Percentiles rank a stretch among this genome's conserved stretches.
Conservation (phyloP, 176 grass and related monocot genomes). For the Chloris gayana region DNA sequence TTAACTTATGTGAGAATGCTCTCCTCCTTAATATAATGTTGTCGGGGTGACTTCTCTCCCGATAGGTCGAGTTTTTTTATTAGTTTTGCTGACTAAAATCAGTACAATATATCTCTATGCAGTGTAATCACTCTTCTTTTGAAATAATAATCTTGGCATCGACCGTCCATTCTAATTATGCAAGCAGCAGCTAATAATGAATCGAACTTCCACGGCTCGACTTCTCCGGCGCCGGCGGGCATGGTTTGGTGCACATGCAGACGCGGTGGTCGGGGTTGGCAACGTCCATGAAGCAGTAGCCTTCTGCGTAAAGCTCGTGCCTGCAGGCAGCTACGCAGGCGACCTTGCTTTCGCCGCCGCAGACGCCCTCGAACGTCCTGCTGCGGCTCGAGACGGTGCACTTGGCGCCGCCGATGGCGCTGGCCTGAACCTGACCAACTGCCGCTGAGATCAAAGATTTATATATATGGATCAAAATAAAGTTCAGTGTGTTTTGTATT, state of each 20-base stretch:
- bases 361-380: background rate
- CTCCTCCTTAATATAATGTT: too few species aligned
- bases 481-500: too few species aligned
- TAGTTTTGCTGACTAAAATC: too few species aligned
- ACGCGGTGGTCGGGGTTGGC: background rate
- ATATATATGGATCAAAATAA: too few species aligned
- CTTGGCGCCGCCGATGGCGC: background rate
- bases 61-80: too few species aligned
- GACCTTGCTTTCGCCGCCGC: background rate
- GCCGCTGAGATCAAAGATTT: background rate
- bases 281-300: background rate
- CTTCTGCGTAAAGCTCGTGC: background rate
- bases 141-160: background rate
- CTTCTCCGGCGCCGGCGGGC: background rate
- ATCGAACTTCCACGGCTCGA: background rate
- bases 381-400: background rate
- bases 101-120: too few species aligned
- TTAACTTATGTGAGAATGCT: too few species aligned
- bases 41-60: too few species aligned
- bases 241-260: background rate
- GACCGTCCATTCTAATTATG: background rate
- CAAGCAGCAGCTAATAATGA: background rate
- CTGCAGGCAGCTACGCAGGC: background rate
- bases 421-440: background rate
- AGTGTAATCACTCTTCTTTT: background rate